phyloP scores from a whole-genome alignment of 495 filamentous ascomycete genomes.

The Aspergillus incahuasiensis region DNA sequence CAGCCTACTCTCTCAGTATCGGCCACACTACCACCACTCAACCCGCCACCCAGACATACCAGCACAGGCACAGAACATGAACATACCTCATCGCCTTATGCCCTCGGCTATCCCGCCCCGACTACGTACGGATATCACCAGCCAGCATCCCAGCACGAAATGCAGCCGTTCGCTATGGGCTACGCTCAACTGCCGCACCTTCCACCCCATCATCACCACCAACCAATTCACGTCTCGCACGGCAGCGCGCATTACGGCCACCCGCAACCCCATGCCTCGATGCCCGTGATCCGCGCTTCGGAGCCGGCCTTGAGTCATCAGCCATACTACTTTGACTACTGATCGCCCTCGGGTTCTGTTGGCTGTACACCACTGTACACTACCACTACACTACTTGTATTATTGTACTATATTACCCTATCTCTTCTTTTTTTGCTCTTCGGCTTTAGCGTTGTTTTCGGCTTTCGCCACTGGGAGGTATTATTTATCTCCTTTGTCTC shows the following conservation, averaged over 20 bases:
- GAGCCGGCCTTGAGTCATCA: conserved; percentile 19
- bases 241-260: background rate
- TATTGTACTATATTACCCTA: background rate
- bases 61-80: conserved; percentile 3
- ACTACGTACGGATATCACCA: conserved; percentile 14
- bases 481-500: background rate
- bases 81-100: conserved; percentile 10
- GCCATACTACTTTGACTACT: conserved; percentile 33
- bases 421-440: background rate
- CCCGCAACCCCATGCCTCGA: conserved; percentile 3
- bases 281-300: conserved; percentile 14
- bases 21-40: conserved; percentile 10
- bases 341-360: background rate
- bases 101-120: conserved; percentile 17
- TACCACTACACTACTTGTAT: too few species aligned
- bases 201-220: too few species aligned
- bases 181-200: conserved; percentile 16
- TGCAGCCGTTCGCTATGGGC: conserved; percentile 19
- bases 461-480: background rate
- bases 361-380: background rate
- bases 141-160: conserved; percentile 12
- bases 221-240: conserved; percentile 7
- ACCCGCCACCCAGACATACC: conserved; percentile 13
- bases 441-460: background rate
- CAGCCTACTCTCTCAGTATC: background rate